Percentiles rank a stretch among this genome's conserved stretches.
These are phyloP conservation scores for Ogataea methanolica DNA, from an alignment of 805 yeast genomes.

Conservation along the genomic window DNA sequence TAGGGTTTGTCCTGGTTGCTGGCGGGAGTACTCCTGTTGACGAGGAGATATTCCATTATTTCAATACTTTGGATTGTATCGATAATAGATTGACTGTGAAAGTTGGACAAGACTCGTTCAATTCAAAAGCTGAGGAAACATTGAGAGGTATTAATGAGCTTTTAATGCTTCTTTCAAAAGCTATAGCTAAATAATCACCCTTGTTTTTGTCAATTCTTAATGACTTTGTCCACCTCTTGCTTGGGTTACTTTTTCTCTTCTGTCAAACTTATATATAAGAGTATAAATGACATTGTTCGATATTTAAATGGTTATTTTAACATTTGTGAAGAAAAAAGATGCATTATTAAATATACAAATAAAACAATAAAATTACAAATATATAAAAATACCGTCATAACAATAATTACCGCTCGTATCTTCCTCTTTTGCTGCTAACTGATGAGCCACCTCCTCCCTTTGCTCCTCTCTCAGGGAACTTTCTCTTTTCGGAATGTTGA, in stretches of 20 bases:
- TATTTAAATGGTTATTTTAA: too few species aligned
- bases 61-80: conserved; percentile 39
- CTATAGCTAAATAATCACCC: conserved; percentile 1
- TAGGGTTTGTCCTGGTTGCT: conserved; percentile 48
- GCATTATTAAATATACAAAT: too few species aligned
- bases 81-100: conserved; percentile 56
- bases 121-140: conserved; percentile 52
- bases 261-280: not conserved
- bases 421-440: too few species aligned
- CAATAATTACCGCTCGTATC: too few species aligned
- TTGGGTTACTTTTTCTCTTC: not conserved
- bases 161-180: conserved; percentile 42
- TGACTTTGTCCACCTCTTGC: not conserved
- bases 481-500: too few species aligned
- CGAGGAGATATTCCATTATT: conserved; percentile 59
- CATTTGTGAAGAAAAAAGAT: too few species aligned
- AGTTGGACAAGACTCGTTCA: conserved; percentile 36
- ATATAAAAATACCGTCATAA: too few species aligned
- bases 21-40: conserved; percentile 69
- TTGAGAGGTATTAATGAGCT: conserved; percentile 69
- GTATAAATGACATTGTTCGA: too few species aligned
- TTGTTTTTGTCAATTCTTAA: not conserved
- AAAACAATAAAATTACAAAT: too few species aligned
- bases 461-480: too few species aligned
- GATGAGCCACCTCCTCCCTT: too few species aligned